Percentiles rank a stretch among this genome's conserved stretches.
These are phyloP conservation scores for Annona squamosa DNA, from an alignment of 164 flowering plant genomes.

Conservation along the genomic window DNA sequence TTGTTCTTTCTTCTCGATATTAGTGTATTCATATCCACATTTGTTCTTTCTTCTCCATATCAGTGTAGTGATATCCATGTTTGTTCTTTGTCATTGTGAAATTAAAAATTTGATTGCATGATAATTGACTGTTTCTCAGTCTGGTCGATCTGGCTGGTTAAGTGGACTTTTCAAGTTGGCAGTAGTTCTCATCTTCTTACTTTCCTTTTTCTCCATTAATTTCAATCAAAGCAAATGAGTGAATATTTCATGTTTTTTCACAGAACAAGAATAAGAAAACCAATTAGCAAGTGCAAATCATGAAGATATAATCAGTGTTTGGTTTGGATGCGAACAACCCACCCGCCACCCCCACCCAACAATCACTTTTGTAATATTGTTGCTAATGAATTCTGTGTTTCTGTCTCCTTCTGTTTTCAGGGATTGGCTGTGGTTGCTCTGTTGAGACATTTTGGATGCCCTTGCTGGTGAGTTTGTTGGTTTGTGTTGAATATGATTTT, in stretches of 20 bases:
- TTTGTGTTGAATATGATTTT: neutral
- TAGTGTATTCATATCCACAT: too few species aligned
- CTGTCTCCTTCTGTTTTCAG: conserved; percentile 25
- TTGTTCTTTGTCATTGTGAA: too few species aligned
- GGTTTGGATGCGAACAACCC: neutral
- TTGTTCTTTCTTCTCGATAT: too few species aligned
- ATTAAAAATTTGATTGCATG: too few species aligned
- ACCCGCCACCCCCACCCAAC: neutral
- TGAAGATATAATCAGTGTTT: neutral
- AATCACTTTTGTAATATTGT: neutral
- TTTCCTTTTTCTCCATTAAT: neutral
- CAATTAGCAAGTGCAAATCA: neutral
- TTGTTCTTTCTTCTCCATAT: too few species aligned
- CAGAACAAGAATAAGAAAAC: neutral
- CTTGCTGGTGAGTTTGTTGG: conserved; percentile 53
- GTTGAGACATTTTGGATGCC: conserved; percentile 89
- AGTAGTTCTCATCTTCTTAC: neutral
- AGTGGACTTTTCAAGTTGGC: too few species aligned
- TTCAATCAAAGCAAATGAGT: neutral
- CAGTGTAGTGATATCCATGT: too few species aligned
- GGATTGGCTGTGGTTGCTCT: conserved; percentile 90
- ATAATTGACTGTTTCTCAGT: too few species aligned
- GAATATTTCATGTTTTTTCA: neutral
- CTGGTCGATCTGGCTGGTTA: too few species aligned
- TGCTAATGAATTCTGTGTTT: too few species aligned